Percentiles rank a stretch among this genome's conserved stretches.
Conservation (phyloP, 345 rosid species). For the Anastatica hierochuntica region DNA sequence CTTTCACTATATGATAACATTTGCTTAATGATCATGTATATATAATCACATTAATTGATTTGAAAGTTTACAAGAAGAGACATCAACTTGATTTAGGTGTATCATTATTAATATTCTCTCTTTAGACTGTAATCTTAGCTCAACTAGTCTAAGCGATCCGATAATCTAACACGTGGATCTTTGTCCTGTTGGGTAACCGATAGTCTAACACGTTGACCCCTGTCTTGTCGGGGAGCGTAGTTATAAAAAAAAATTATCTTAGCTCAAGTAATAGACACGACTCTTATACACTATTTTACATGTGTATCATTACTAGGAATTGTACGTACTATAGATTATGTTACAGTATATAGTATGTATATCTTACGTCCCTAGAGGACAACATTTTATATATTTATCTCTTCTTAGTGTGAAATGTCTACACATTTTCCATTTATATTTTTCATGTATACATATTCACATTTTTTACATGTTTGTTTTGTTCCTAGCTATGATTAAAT, state of each 20-base stretch:
- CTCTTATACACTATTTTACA: too few relatives aligned
- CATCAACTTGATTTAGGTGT: constrained; percentile 2
- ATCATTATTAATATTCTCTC: constrained; percentile 10
- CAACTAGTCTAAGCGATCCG: too few relatives aligned
- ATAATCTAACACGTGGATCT: too few relatives aligned
- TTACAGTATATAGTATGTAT: constrained; percentile 14
- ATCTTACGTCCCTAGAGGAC: constrained; percentile 12
- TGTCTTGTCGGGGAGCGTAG: too few relatives aligned
- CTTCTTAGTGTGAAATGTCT: constrained; percentile 7
- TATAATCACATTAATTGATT: constrained; percentile 6
- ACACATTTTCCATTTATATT: constrained; percentile 14
- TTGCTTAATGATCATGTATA: too few relatives aligned
- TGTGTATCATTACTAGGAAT: too few relatives aligned
- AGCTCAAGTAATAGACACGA: too few relatives aligned
- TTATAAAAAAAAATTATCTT: too few relatives aligned
- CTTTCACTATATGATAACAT: constrained; percentile 4
- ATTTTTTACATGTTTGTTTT: neutral
- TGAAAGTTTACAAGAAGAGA: constrained; percentile 9
- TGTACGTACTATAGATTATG: too few relatives aligned
- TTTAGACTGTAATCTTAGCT: too few relatives aligned
- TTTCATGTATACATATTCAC: neutral
- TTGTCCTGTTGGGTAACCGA: too few relatives aligned
- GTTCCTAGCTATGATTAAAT: neutral
- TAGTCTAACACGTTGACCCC: too few relatives aligned
- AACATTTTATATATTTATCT: neutral